Evolutionary conservation across 202 grass and related monocot genomes (phyloP).

Genomic region (Dendrocalamus latiflorus): DNA sequence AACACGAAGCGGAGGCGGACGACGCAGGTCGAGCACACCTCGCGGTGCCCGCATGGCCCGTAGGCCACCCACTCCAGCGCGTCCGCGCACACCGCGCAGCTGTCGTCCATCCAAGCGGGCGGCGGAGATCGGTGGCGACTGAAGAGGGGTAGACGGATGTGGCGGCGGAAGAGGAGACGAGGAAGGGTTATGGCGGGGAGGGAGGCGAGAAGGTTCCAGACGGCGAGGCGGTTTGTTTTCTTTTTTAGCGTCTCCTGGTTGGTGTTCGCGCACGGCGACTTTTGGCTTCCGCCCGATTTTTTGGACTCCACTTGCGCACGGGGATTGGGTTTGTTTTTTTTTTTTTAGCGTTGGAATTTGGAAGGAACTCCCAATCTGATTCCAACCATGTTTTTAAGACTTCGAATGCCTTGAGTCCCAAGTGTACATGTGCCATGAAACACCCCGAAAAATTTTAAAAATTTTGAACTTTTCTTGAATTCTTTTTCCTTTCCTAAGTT

Average conservation of each 20-base stretch:
- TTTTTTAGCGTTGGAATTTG: not conserved
- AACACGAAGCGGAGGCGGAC: slow-evolving; percentile 70
- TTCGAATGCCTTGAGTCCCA: too few species aligned
- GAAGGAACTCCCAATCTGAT: not conserved
- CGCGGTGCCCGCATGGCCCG: slow-evolving; percentile 76
- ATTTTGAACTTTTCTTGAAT: too few species aligned
- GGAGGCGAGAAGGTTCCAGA: slow-evolving; percentile 18
- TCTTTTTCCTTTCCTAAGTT: too few species aligned
- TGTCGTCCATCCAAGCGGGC: slow-evolving; percentile 60
- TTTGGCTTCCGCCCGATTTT: not conserved
- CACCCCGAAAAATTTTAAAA: too few species aligned
- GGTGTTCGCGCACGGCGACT: not conserved
- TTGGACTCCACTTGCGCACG: not conserved
- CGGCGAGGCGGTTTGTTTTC: not conserved
- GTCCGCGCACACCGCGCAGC: slow-evolving; percentile 82
- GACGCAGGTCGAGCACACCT: slow-evolving; percentile 81
- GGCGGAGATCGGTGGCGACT: not conserved
- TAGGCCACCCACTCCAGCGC: slow-evolving; percentile 88
- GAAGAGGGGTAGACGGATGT: not conserved
- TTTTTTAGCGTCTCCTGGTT: not conserved
- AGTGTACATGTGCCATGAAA: too few species aligned
- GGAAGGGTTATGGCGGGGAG: not conserved
- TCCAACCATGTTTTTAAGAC: too few species aligned
- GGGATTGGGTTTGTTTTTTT: too few species aligned
- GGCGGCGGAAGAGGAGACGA: not conserved